Evolutionary conservation across 2,329 filamentous ascomycete species (phyloP).

Genomic region (Ambrosiella xylebori): DNA sequence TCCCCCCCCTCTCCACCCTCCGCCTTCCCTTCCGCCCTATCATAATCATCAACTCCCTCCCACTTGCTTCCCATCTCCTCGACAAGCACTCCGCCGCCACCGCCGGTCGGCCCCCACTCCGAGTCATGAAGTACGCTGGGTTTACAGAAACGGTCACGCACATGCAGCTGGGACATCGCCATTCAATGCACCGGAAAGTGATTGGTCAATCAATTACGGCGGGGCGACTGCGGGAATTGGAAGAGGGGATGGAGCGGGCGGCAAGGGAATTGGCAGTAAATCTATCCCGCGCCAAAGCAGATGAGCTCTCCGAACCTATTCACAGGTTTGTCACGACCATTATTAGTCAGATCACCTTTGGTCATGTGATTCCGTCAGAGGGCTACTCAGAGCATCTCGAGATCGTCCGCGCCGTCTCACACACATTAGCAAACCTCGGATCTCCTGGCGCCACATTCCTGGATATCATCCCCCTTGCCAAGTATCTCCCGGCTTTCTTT

Average conservation of each 20-base stretch:
- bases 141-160: neutral
- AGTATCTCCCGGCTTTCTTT: constrained; percentile 22
- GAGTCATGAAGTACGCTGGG: neutral
- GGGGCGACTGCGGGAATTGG: too few species aligned
- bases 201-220: neutral
- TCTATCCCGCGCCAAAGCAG: too few species aligned
- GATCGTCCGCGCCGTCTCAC: constrained; percentile 20
- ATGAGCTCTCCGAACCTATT: neutral
- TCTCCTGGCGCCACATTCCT: constrained; percentile 21
- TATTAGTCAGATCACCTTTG: neutral
- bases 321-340: neutral
- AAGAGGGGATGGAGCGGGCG: too few species aligned
- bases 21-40: constrained; percentile 21
- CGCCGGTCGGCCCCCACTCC: constrained; percentile 27
- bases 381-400: constrained; percentile 16
- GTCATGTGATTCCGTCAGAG: neutral
- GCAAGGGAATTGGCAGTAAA: too few species aligned
- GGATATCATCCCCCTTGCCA: constrained; percentile 25
- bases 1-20: neutral
- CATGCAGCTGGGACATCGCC: neutral
- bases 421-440: constrained; percentile 18
- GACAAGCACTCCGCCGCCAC: constrained; percentile 27
- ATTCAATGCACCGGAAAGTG: neutral
- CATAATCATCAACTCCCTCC: constrained; percentile 25
- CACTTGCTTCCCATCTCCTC: constrained; percentile 27